Base-by-base conservation (phyloP, 2,329 filamentous ascomycete species). In the Colletotrichum cereale region DNA sequence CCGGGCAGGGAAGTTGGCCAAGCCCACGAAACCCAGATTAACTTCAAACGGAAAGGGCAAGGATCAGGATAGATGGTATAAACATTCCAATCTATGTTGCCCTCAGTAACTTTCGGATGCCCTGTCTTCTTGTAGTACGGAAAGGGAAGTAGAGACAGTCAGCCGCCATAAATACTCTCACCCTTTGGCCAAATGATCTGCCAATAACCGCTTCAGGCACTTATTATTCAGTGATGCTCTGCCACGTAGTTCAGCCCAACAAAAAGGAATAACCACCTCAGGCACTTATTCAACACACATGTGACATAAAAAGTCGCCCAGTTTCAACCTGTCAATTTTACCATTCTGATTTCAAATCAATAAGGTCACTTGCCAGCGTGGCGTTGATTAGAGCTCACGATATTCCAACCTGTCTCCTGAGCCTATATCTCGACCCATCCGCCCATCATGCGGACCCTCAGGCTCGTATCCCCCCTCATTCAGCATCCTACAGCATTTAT, bases 311-410 rank as follows among this genome's bases (percentile, higher is more conserved):
- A 48, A 12, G 44, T 48, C 44, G 10, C 44, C 44, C 44, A 14
- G 44, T 24, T 48, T 48, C 44, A 48, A 26, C 44, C 44, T 48
- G 44, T 48, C 44, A 26, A 48, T 14, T 48, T 26, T 8, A 48
- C 44, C 44, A 48, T 48, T 48, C 44, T 48, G 44, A 48, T 48
- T 48, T 48, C 44, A 48, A 48, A 48, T 48, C 44, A 48, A 21
- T 48, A 21, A 48, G 44, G 44, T 48, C 44, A 48, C 44, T 48
- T 48, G 8, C 21, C 44, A 48, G 21, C 44, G 44, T 48, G 44
- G 44, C n/a, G n/a, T 48, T 26, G n/a, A 26, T 48, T 24, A 48
- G 44, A 21, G 44, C n/a, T 24, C 44, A 48, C 44, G 24, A 48
- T 24, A 48, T 48, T 48, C 44, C 44, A 26, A 48, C 44, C 44